Base-by-base conservation (phyloP, 768 basidiomycete genomes). In the Boletus rex-veris region DNA sequence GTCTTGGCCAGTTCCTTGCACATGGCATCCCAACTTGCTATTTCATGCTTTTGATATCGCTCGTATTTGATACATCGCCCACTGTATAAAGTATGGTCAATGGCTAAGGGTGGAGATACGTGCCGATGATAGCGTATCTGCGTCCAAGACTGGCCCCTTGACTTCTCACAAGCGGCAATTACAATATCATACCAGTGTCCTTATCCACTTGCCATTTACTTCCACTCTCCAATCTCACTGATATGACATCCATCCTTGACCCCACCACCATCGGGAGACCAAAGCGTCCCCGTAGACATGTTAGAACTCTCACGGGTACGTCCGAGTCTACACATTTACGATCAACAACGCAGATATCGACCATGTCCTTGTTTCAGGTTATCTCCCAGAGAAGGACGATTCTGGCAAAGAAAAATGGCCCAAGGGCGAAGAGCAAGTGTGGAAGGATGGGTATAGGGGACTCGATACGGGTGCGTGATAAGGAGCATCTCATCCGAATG, bases 341-440 rank as follows among this genome's bases (percentile, higher is more conserved):
- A 16, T 55, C 43, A 30, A 24, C 15, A 7, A 11, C 15, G 47
- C 37, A 12, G 24, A 42, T n/a, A 48, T 57, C 43, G 6, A 41
- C 45, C 14, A 33, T 51, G n/a, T n/a, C 36, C 19, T 46, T n/a
- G 43, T 31, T 58, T 37, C 55, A 92, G 90, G 87, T 15, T 92
- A 90, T 64, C 71, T 86, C 4, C 88, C 90, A 5, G 90, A 92
- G 68, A 80, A 80, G 42, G 89, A 92, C 63, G 83, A 78, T 4
- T 68, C 76, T 42, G 90, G 90, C 33, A 85, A 89, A 66, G 90
- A 92, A 67, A 85, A 86, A 70, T 93, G 90, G 90, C 90, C 90
- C 31, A 77, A 76, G 56, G 90, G 90, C 38, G 86, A 92, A 11
- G 89, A 91, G 67, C 76, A 77, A 50, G 75, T 76, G 1, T 92